These are phyloP conservation scores for Gomphus sp. DNA, from an alignment of 1,284 basidiomycete species.

Conservation along the genomic window DNA sequence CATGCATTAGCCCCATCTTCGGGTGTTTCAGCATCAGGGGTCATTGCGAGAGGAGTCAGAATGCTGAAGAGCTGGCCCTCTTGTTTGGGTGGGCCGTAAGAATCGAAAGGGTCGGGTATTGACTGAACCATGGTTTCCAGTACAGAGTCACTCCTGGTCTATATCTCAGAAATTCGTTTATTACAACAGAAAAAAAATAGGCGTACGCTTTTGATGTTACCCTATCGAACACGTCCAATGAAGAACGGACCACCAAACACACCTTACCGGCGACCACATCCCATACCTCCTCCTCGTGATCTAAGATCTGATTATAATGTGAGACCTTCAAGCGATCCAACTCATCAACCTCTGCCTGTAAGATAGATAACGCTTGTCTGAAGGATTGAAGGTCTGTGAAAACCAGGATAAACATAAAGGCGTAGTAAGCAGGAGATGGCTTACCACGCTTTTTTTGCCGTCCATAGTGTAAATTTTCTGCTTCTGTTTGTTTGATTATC, in stretches of 20 bases:
- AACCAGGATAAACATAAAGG: not conserved
- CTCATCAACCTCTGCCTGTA: slow-evolving; percentile 86
- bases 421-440: slow-evolving; percentile 20
- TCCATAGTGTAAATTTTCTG: slow-evolving; percentile 66
- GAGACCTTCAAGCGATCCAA: slow-evolving; percentile 71
- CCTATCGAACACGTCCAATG: slow-evolving; percentile 74
- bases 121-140: slow-evolving; percentile 86
- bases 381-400: slow-evolving; percentile 73
- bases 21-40: not conserved
- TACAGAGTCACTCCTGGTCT: slow-evolving; percentile 71
- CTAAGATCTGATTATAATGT: slow-evolving; percentile 83
- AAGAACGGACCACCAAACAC: slow-evolving; percentile 67
- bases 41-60: slow-evolving; percentile 69
- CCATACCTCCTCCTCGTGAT: slow-evolving; percentile 93
- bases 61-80: slow-evolving; percentile 93
- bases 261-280: slow-evolving; percentile 78
- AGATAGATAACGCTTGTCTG: slow-evolving; percentile 69
- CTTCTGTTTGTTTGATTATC: slow-evolving; percentile 84
- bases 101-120: slow-evolving; percentile 88
- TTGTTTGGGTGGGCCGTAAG: slow-evolving; percentile 80
- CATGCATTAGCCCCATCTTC: not conserved
- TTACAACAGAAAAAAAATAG: not conserved
- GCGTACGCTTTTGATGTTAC: slow-evolving; percentile 84
- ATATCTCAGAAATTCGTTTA: slow-evolving; percentile 2
- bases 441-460: slow-evolving; percentile 70